Conservation (phyloP, 192 early-diverging fungal species). For the Backusella westeae region DNA sequence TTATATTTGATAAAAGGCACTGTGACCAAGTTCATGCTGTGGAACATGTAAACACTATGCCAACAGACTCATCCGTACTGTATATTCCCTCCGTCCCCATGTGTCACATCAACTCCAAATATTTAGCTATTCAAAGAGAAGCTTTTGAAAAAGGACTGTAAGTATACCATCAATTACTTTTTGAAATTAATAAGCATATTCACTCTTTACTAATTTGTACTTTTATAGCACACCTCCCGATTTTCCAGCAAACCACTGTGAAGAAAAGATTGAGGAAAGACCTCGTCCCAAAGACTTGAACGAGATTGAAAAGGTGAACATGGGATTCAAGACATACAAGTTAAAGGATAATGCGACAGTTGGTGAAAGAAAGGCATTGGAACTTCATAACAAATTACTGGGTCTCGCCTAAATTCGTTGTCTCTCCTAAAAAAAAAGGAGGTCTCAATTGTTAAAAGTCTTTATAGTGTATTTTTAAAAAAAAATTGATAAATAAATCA, state of each 20-base stretch:
- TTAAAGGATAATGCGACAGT: neutral
- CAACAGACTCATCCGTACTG: slow-evolving; percentile 29
- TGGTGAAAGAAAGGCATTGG: slow-evolving; percentile 14
- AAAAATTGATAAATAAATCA: neutral
- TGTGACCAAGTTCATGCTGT: slow-evolving; percentile 34
- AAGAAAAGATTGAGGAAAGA: slow-evolving; percentile 19
- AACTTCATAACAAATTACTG: slow-evolving; percentile 1
- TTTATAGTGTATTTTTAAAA: too few species aligned
- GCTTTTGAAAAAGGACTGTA: slow-evolving; percentile 25
- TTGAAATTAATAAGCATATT: neutral
- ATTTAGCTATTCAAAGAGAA: slow-evolving; percentile 17
- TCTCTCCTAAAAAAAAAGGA: neutral
- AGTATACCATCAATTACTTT: slow-evolving; percentile 6
- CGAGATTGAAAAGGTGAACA: slow-evolving; percentile 8
- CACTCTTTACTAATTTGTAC: neutral
- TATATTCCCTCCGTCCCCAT: slow-evolving; percentile 34
- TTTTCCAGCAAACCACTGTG: slow-evolving; percentile 31
- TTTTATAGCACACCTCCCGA: slow-evolving; percentile 31
- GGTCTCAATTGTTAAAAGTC: neutral
- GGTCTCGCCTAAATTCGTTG: neutral
- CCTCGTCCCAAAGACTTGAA: slow-evolving; percentile 10
- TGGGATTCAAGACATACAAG: slow-evolving; percentile 18
- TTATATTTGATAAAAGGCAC: neutral
- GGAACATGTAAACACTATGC: slow-evolving; percentile 14
- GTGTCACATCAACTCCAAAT: slow-evolving; percentile 24